phyloP scores from a whole-genome alignment of 139 green algal species.

The Spirogloea muscicola region DNA sequence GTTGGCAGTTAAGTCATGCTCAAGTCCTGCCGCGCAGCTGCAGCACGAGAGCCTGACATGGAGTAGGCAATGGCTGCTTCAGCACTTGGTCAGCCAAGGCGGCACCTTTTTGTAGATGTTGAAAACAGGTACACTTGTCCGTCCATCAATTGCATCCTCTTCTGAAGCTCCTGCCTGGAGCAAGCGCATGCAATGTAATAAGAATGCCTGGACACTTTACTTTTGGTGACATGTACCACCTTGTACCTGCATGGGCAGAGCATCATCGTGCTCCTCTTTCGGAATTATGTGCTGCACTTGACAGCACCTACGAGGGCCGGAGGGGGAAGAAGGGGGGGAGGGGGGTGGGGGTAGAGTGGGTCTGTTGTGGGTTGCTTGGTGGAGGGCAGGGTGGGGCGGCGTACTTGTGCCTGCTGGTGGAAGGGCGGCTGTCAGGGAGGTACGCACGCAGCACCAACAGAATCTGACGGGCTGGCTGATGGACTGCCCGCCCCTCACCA shows the following conservation, averaged over 20 bases:
- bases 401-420: too few species aligned
- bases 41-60: too few species aligned
- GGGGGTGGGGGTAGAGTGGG: background rate
- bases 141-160: background rate
- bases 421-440: too few species aligned
- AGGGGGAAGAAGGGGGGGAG: background rate
- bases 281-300: background rate
- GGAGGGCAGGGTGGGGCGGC: too few species aligned
- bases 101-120: constrained; percentile 33
- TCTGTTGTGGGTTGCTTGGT: too few species aligned
- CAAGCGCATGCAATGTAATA: background rate
- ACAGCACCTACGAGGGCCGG: background rate
- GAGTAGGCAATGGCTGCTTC: too few species aligned
- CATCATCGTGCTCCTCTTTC: background rate
- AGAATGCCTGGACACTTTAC: background rate
- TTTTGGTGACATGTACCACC: background rate
- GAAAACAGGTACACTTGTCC: constrained; percentile 17
- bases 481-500: too few species aligned
- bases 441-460: background rate
- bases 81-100: too few species aligned
- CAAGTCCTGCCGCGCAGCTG: too few species aligned
- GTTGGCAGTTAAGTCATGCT: too few species aligned
- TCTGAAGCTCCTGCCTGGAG: constrained; percentile 22
- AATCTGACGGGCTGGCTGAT: too few species aligned
- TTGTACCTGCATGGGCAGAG: background rate